A percentile compares a stretch with the other conserved stretches of the same genome.
phyloP scores from a whole-genome alignment of 192 early-diverging fungal species.

The Podila minutissima region DNA sequence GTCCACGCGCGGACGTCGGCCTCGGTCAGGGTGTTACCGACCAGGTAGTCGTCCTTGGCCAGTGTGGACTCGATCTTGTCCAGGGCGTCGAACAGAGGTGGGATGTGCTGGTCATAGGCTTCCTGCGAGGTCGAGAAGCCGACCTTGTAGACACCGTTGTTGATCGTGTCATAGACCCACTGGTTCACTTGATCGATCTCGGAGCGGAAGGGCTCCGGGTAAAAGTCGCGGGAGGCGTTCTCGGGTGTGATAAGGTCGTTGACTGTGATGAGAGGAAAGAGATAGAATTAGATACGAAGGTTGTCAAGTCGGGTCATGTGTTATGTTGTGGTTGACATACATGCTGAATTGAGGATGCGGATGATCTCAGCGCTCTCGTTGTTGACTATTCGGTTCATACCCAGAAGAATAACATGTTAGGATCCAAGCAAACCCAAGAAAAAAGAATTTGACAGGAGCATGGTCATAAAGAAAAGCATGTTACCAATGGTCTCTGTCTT shows the following conservation, averaged over 20 bases:
- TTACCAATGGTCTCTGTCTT: slow-evolving; percentile 85
- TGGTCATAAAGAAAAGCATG: background rate
- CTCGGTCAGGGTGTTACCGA: slow-evolving; percentile 87
- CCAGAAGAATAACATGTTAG: too few relatives aligned
- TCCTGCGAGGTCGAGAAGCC: slow-evolving; percentile 92
- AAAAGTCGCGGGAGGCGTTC: slow-evolving; percentile 76
- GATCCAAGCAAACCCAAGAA: background rate
- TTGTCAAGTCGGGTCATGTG: slow-evolving; percentile 87
- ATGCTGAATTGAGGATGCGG: slow-evolving; percentile 79
- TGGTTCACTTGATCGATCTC: slow-evolving; percentile 90
- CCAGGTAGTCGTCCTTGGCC: slow-evolving; percentile 75
- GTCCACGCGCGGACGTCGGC: slow-evolving; percentile 96
- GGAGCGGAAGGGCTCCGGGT: slow-evolving; percentile 76
- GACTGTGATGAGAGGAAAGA: slow-evolving; percentile 78
- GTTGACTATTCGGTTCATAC: slow-evolving; percentile 67
- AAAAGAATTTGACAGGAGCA: background rate
- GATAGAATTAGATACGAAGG: slow-evolving; percentile 71
- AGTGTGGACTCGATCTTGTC: slow-evolving; percentile 86
- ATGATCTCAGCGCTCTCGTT: slow-evolving; percentile 98
- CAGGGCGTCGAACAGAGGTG: slow-evolving; percentile 80
- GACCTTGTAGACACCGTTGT: slow-evolving; percentile 96
- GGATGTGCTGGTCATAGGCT: slow-evolving; percentile 83
- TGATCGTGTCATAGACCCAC: slow-evolving; percentile 95
- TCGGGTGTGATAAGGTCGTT: slow-evolving; percentile 70
- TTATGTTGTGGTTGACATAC: slow-evolving; percentile 74